phyloP scores from a whole-genome alignment of 2,329 filamentous ascomycete genomes.

The Arachnopeziza araneosa region DNA sequence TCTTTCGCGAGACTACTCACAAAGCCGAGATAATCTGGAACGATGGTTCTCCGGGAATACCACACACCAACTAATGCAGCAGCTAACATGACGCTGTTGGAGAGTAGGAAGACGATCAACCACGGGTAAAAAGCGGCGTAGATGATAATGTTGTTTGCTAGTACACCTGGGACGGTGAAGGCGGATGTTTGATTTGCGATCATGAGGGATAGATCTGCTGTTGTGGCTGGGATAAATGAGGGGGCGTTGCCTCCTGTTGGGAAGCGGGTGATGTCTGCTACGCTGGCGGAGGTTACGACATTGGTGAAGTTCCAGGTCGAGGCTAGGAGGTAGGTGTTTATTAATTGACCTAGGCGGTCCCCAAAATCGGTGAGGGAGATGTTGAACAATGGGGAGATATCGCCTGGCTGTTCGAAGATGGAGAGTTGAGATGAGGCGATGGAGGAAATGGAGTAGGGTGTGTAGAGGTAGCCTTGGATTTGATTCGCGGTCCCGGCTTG shows the following conservation, averaged over 20 bases:
- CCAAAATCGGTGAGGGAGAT: constrained; percentile 14
- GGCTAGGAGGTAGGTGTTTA: neutral
- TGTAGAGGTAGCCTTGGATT: constrained; percentile 18
- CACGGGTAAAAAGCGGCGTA: constrained; percentile 18
- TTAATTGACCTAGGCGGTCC: constrained; percentile 2
- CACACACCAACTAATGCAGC: constrained; percentile 13
- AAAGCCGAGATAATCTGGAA: constrained; percentile 21
- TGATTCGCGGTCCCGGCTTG: constrained; percentile 12
- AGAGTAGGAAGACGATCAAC: constrained; percentile 16
- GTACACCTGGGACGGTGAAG: constrained; percentile 16
- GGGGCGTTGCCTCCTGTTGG: constrained; percentile 14
- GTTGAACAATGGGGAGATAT: constrained; percentile 3
- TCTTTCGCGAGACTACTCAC: constrained; percentile 20
- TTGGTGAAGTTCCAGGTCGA: constrained; percentile 5
- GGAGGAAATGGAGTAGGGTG: constrained; percentile 9
- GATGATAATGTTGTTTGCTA: constrained; percentile 9
- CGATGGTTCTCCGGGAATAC: constrained; percentile 15
- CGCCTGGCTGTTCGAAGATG: constrained; percentile 4
- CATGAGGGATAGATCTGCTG: constrained; percentile 13
- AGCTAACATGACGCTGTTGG: constrained; percentile 18
- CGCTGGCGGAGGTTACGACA: constrained; percentile 13
- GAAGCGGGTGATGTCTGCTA: constrained; percentile 10
- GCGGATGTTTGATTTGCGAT: constrained; percentile 18
- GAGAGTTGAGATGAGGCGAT: constrained; percentile 12
- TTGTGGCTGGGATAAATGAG: constrained; percentile 13